Evolutionary conservation across 1,284 basidiomycete genomes (phyloP), one percentile per base, ranked within the genome.

Genomic region (Apiotrichum gamsii): DNA sequence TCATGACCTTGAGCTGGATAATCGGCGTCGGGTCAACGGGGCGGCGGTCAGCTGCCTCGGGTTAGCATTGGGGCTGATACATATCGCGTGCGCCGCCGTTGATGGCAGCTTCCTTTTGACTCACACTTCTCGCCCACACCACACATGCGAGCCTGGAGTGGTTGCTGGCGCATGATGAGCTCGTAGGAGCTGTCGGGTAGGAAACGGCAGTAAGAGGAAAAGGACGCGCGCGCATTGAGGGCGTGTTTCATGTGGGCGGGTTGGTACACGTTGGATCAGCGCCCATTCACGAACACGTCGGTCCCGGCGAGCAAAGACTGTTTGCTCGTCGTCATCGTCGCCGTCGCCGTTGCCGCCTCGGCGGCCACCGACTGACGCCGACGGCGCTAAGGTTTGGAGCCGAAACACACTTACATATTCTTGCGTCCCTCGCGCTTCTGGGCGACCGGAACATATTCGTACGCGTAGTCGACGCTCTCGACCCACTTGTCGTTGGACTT

Each of bases 1-100:
- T 86, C 58, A 88, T 78, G 47, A 96, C 87, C 44, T 86, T 83
- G 8, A 97, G 80, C 70, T 94, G 90, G n/a, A 96, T 83, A 68
- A 96, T 93, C 13, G 93, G 93, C 0, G 90, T 90, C 0, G 94
- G 93, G 75, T 96, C 90, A 64, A 97, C 90, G 3, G 93, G 90
- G 24, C 93, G 79, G 31, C 91, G 80, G 76, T 96, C 88, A 50
- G 89, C 89, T 90, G 69, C n/a, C 6, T 11, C 30, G 31, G 15
- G 42, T 38, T 21, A 50, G 45, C 24, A 21, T 45, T 40, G 31
- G 36, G 23, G 25, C 42, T 23, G 53, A 53, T 44, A n/a, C n/a
- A n/a, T n/a, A 43, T 20, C 18, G 8, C 11, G 33, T 23, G n/a
- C n/a, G n/a, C n/a, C n/a, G n/a, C n/a, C n/a, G n/a, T n/a, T n/a